Conservation (phyloP, 163 green algal genomes). For the Prototheca cutis region DNA sequence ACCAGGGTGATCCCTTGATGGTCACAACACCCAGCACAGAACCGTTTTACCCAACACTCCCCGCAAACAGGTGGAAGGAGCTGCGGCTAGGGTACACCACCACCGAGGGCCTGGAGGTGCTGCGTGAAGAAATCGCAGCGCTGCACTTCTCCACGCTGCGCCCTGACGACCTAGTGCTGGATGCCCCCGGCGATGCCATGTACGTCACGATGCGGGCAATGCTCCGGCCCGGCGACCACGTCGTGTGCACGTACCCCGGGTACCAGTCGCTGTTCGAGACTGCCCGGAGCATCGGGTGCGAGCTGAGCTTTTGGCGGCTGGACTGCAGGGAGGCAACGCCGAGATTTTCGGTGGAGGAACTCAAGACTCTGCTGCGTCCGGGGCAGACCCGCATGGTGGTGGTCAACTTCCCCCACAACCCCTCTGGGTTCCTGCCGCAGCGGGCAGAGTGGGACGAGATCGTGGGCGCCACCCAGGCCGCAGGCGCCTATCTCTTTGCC, state of each 20-base stretch:
- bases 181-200: conserved; percentile 29
- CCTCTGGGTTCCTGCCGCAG: conserved; percentile 20
- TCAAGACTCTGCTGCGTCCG: background rate
- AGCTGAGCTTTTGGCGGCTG: background rate
- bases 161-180: conserved; percentile 14
- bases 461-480: conserved; percentile 2
- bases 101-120: conserved; percentile 19
- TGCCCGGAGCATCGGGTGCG: conserved; percentile 16
- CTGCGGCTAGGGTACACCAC: conserved; percentile 39
- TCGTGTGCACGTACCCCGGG: conserved; percentile 32
- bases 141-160: conserved; percentile 10
- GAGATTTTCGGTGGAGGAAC: background rate
- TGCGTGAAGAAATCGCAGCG: conserved; percentile 27
- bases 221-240: conserved; percentile 27
- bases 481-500: conserved; percentile 11
- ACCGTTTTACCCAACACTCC: no score
- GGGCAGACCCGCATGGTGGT: conserved; percentile 23
- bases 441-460: conserved; percentile 16
- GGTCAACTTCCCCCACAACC: conserved; percentile 40
- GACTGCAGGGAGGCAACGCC: no score
- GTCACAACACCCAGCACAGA: no score
- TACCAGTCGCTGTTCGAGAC: conserved; percentile 40
- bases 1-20: no score
- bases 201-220: conserved; percentile 29
- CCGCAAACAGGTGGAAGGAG: conserved; percentile 12